Percentiles rank a stretch among this genome's conserved stretches.
These are phyloP conservation scores for Geoglossum glabrum DNA, from an alignment of 495 filamentous ascomycete species.

Conservation along the genomic window DNA sequence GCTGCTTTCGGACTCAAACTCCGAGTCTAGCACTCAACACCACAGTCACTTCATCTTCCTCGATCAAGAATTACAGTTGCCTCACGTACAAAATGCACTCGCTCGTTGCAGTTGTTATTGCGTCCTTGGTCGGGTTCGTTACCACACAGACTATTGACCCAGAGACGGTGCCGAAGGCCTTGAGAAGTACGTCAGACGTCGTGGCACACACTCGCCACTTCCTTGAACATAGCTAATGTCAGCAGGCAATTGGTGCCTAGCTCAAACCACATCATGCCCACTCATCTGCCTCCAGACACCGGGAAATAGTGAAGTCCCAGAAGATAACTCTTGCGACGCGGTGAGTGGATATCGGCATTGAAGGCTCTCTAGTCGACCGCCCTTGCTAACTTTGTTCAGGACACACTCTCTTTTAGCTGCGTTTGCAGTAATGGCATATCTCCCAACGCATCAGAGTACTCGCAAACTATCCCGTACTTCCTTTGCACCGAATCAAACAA, in stretches of 20 bases:
- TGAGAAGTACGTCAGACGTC: neutral
- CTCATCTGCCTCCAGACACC: slow-evolving; percentile 56
- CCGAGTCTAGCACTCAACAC: neutral
- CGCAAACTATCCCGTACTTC: slow-evolving; percentile 71
- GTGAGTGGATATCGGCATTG: slow-evolving; percentile 29
- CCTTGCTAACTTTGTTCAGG: slow-evolving; percentile 20
- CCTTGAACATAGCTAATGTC: slow-evolving; percentile 6
- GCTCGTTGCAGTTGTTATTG: neutral
- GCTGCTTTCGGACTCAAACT: neutral
- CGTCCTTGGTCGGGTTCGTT: neutral
- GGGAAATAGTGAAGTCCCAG: slow-evolving; percentile 27
- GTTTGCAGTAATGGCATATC: slow-evolving; percentile 49
- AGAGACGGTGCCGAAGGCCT: neutral
- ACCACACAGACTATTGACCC: slow-evolving; percentile 3
- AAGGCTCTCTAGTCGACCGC: neutral
- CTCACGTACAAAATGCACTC: neutral
- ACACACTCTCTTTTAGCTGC: slow-evolving; percentile 47
- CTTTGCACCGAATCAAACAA: slow-evolving; percentile 52
- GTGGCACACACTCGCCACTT: neutral
- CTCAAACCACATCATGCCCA: slow-evolving; percentile 48
- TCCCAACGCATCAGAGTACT: slow-evolving; percentile 68
- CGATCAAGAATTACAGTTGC: neutral
- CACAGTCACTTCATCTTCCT: neutral
- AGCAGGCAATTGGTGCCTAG: slow-evolving; percentile 46
- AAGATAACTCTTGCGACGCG: slow-evolving; percentile 45